phyloP scores from a whole-genome alignment of 371 early-diverging fungal genomes.

The Scutellospora calospora region DNA sequence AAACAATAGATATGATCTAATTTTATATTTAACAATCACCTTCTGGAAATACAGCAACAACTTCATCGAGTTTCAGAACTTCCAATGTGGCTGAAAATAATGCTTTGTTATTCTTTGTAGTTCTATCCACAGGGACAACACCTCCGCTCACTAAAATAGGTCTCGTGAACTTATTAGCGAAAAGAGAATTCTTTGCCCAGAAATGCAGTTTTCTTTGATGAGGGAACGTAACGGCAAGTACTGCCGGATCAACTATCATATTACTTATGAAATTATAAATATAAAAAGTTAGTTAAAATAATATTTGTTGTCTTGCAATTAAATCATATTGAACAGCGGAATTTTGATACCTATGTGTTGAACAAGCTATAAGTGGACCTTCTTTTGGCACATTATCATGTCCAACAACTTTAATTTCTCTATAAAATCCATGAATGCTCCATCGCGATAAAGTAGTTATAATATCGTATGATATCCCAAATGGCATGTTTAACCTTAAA shows the following conservation, averaged over 20 bases:
- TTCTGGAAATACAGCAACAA: constrained; percentile 68
- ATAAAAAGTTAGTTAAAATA: not conserved
- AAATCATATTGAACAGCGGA: too few relatives aligned
- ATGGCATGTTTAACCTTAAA: constrained; percentile 26
- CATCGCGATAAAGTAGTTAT: constrained; percentile 28
- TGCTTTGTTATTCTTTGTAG: constrained; percentile 60
- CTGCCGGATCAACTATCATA: constrained; percentile 66
- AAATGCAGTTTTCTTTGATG: constrained; percentile 60
- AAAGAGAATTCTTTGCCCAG: constrained; percentile 68
- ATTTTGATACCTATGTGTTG: constrained; percentile 31
- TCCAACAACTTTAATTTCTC: constrained; percentile 28
- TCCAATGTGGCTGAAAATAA: constrained; percentile 61
- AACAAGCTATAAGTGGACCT: constrained; percentile 41
- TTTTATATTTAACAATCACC: constrained; percentile 45
- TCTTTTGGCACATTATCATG: constrained; percentile 41
- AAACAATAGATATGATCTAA: too few relatives aligned
- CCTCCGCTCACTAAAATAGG: constrained; percentile 58
- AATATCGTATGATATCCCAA: constrained; percentile 38
- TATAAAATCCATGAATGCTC: constrained; percentile 41
- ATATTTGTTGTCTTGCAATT: too few relatives aligned
- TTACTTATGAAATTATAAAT: constrained; percentile 47
- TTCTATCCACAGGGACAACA: constrained; percentile 67
- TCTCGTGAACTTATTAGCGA: constrained; percentile 54
- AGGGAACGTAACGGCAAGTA: constrained; percentile 59
- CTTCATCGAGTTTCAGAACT: constrained; percentile 58